Evolutionary conservation across 345 rosid species (phyloP).

Genomic region (Rhodamnia rubescens): DNA sequence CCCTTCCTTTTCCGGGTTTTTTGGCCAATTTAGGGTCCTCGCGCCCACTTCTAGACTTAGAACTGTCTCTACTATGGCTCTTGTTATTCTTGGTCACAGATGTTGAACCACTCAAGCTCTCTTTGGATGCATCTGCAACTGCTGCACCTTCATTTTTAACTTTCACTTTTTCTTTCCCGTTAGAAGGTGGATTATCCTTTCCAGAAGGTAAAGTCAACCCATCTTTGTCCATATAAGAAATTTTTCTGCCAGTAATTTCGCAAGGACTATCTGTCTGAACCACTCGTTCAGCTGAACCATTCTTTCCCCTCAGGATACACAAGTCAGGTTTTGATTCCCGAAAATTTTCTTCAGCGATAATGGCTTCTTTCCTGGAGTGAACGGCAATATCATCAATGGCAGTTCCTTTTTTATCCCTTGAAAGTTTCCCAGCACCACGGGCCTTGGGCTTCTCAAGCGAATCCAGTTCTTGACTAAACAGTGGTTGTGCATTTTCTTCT

Average conservation of each 20-base stretch:
- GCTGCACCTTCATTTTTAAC: conserved; percentile 22
- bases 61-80: conserved; percentile 17
- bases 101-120: conserved; percentile 27
- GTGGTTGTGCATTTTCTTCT: conserved; percentile 29
- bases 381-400: conserved; percentile 21
- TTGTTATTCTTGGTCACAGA: conserved; percentile 35
- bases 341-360: not conserved
- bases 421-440: conserved; percentile 28
- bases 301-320: conserved; percentile 13
- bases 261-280: conserved; percentile 14
- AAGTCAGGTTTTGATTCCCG: not conserved
- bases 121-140: conserved; percentile 28
- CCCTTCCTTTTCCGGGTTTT: conserved; percentile 36
- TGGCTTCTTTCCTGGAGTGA: conserved; percentile 29
- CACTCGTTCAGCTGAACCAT: conserved; percentile 8
- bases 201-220: conserved; percentile 24
- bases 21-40: conserved; percentile 32
- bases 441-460: conserved; percentile 33
- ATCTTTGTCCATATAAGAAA: conserved; percentile 24
- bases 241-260: conserved; percentile 31
- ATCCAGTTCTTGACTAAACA: conserved; percentile 24
- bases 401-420: conserved; percentile 44
- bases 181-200: conserved; percentile 35
- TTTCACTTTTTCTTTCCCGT: conserved; percentile 40
- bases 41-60: conserved; percentile 25